Base-by-base conservation (phyloP, 805 yeast species). In the Candida germanica region DNA sequence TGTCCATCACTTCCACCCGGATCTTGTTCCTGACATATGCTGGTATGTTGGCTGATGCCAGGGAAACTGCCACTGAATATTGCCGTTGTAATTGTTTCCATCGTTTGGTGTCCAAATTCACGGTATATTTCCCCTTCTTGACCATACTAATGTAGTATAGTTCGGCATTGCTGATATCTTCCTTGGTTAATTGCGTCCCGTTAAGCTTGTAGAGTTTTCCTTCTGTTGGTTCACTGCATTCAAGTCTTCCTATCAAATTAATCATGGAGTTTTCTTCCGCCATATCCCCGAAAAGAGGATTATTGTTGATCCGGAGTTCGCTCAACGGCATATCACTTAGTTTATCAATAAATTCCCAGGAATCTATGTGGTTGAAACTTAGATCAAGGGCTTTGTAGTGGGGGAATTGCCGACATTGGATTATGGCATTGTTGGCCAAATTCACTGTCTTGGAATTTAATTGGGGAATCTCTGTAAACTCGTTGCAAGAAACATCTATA, bases 151-250 rank as follows among this genome's bases (percentile, higher is more conserved):
- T 61, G 41, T 83, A 79, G 50, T 73, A 86, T 4, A 84, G 52
- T 53, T 87, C 95, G 1, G 85, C 82, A 44, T 80, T 83, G 5
- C 40, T 45, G 12, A 87, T 64, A 32, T 79, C 83, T 2, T 58
- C 66, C 0, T 29, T 37, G 3, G 61, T 50, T 6, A 86, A 58
- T 0, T 24, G 33, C 0, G 79, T 68, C 1, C 95, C 95, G 49
- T 88, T 79, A 10, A 87, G 56, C 16, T 56, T 59, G 13, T 14
- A 11, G 9, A 32, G 10, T 11, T 32, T 29, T 14, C n/a, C 12
- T 5, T 14, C 15, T 14, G 18, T 26, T n/a, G 15, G 6, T 5
- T 24, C 20, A 1, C 29, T 10, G 36, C 64, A 61, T 5, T 36
- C 41, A 5, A 65, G 56, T 17, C 84, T 57, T 1, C 79, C 80